Evolutionary conservation across 208 protist species (phyloP).

Genomic region (Acanthamoeba triangularis): DNA sequence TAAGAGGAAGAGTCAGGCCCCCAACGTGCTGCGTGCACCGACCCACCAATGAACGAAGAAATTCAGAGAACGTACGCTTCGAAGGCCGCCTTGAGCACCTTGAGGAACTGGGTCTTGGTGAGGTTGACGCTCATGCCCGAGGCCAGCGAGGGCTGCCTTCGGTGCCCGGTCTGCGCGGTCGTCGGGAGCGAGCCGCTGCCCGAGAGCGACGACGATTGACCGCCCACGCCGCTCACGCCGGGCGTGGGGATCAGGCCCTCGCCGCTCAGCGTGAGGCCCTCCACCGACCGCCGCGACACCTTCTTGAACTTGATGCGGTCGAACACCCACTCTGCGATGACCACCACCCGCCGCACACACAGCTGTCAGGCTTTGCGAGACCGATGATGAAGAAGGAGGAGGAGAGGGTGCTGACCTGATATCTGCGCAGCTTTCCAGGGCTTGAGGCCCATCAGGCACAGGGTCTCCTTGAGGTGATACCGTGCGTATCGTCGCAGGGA

Average conservation of each 20-base stretch:
- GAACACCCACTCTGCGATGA: slow-evolving; percentile 68
- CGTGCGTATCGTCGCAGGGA: slow-evolving; percentile 69
- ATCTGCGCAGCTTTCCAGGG: slow-evolving; percentile 70
- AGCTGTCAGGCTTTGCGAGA: background rate
- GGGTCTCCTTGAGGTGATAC: slow-evolving; percentile 69
- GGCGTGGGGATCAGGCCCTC: background rate
- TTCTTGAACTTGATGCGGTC: slow-evolving; percentile 75
- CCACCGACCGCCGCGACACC: background rate
- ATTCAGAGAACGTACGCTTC: background rate
- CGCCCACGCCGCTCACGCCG: background rate
- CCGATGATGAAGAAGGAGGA: background rate
- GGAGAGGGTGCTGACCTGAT: background rate
- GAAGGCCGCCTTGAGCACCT: slow-evolving; percentile 21
- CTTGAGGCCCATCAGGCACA: slow-evolving; percentile 72
- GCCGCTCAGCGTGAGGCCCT: background rate
- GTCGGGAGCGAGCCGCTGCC: slow-evolving; percentile 42
- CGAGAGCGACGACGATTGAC: background rate
- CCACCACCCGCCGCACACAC: background rate
- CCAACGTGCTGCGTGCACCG: background rate
- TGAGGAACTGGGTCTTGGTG: slow-evolving; percentile 66
- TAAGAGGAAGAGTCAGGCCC: background rate
- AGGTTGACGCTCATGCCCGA: slow-evolving; percentile 64
- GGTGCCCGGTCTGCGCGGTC: background rate
- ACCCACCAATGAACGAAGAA: background rate
- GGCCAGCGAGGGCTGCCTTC: slow-evolving; percentile 34